Evolutionary conservation across 2,329 filamentous ascomycete genomes (phyloP).

Genomic region (Verticillium albo-atrum): DNA sequence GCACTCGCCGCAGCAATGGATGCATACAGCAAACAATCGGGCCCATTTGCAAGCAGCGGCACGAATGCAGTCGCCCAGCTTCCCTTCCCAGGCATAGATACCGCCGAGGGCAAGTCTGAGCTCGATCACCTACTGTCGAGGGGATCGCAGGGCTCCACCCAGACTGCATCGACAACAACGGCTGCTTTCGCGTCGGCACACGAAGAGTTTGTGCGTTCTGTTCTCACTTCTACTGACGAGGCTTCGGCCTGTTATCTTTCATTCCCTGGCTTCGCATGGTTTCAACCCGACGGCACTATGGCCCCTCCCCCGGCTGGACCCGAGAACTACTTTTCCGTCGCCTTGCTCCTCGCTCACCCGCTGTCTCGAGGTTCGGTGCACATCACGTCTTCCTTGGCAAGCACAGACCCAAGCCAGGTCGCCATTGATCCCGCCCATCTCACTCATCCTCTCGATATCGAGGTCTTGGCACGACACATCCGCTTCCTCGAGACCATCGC

Average conservation of each 20-base stretch:
- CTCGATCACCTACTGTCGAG: conserved; percentile 21
- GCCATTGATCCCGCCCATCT: conserved; percentile 50
- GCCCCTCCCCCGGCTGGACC: conserved; percentile 9
- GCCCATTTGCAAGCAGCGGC: conserved; percentile 16
- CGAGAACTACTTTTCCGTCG: conserved; percentile 47
- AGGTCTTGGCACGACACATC: conserved; percentile 41
- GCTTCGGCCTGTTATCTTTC: conserved; percentile 12
- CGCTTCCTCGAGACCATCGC: conserved; percentile 33
- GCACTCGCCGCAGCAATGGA: conserved; percentile 15
- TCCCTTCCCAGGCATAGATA: conserved; percentile 12
- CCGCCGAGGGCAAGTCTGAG: conserved; percentile 23
- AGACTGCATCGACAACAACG: not conserved
- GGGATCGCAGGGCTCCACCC: not conserved
- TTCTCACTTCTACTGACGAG: conserved; percentile 8
- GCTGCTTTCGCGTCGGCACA: conserved; percentile 5
- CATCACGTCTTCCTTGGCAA: conserved; percentile 37
- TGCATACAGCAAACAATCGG: conserved; percentile 13
- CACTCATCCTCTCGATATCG: conserved; percentile 51
- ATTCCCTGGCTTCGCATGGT: conserved; percentile 11
- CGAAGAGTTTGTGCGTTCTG: conserved; percentile 9
- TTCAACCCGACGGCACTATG: conserved; percentile 9
- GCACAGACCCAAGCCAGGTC: conserved; percentile 12
- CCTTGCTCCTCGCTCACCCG: conserved; percentile 57
- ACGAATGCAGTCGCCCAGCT: conserved; percentile 15
- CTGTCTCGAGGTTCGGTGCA: conserved; percentile 57